Conservation (phyloP, 768 basidiomycete genomes). For the Mycena rebaudengoi region DNA sequence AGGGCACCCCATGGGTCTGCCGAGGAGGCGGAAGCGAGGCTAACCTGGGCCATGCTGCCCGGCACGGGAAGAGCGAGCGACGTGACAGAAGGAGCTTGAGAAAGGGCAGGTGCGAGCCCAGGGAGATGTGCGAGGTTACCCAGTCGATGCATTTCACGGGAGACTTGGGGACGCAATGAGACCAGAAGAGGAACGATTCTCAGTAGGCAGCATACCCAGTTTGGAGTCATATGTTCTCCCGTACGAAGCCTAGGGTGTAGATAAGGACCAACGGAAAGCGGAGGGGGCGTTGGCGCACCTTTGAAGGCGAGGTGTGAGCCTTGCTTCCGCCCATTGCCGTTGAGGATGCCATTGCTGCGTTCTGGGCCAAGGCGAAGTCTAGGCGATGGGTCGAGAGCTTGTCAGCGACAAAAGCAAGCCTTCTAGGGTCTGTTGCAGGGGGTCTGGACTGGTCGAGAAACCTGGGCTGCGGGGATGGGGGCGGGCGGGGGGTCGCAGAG, state of each 20-base stretch:
- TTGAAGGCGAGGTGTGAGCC: constrained; percentile 61
- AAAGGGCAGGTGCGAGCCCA: constrained; percentile 60
- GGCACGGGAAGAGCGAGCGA: constrained; percentile 53
- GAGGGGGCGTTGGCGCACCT: constrained; percentile 39
- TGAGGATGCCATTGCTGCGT: constrained; percentile 46
- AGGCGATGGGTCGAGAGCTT: constrained; percentile 43
- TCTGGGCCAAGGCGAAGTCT: constrained; percentile 27
- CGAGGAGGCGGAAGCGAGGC: constrained; percentile 50
- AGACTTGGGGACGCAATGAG: constrained; percentile 47
- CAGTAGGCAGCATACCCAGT: constrained; percentile 39
- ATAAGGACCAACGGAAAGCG: neutral
- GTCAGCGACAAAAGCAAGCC: constrained; percentile 47
- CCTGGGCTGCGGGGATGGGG: constrained; percentile 16
- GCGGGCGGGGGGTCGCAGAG: constrained; percentile 32
- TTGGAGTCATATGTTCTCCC: constrained; percentile 83
- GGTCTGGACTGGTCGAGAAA: constrained; percentile 31
- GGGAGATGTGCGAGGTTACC: constrained; percentile 66
- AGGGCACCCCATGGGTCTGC: constrained; percentile 85
- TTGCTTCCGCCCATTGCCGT: constrained; percentile 45
- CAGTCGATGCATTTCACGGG: constrained; percentile 87
- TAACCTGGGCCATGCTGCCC: constrained; percentile 46
- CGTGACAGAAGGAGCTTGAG: constrained; percentile 59
- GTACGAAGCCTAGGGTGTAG: constrained; percentile 55
- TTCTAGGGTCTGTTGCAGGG: neutral
- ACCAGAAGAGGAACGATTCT: neutral